Evolutionary conservation across 176 grass and related monocot species (phyloP), one percentile per base, ranked within the genome.

Genomic region (Bonia amplexicaulis): DNA sequence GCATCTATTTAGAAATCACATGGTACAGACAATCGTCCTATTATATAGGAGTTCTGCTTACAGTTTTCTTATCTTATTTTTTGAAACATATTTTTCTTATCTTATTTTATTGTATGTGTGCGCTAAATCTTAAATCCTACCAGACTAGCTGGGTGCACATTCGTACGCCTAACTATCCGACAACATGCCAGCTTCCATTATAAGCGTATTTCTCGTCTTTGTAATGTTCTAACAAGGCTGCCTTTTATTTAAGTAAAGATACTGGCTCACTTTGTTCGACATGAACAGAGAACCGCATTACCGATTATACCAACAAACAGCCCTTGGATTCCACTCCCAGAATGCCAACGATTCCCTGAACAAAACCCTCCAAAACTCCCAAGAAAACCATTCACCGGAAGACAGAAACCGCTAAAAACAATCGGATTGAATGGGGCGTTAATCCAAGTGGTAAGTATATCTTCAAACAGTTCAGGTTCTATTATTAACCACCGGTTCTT

Each of bases 291-390:
- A 37, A 23, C 12, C 12, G 17, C 45, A n/a, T 52, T 55, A 12
- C 13, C 19, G 63, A 46, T 46, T 22, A 15, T 65, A n/a, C 49
- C 49, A 74, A 35, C 31, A 5, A 44, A 25, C n/a, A 2, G 4
- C n/a, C 45, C 25, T 84, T 20, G 62, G 90, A 80, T 92, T 89
- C 87, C 87, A 41, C 83, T 70, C 87, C 86, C 69, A 19, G 73
- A 20, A 74, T 51, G 22, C 37, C 73, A 78, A 78, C 73, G 90
- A 89, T 92, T 71, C 87, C 74, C 53, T 31, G 14, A 6, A 9
- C 90, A 82, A 89, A 89, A 89, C 68, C 45, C 8, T 72, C 85
- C 85, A 85, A 85, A 82, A 61, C 16, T 1, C 13, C 15, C n/a
- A 15, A 12, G 25, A 79, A 20, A 84, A 52, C 49, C 39, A 12